Conservation (phyloP, 1,139 yeast species). For the Yamadazyma siamensis region DNA sequence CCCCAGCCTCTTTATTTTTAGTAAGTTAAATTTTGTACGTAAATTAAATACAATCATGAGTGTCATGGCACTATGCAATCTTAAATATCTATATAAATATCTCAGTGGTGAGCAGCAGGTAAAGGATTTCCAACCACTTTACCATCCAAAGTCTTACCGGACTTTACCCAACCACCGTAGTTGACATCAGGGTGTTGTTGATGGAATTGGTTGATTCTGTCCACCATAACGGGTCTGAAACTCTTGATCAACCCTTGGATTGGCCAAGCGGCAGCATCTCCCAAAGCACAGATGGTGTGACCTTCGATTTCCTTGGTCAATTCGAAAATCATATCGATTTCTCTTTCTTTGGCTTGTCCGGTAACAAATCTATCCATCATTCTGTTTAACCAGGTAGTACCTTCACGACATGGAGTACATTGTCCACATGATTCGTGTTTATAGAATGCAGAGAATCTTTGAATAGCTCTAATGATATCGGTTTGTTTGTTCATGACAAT, state of each 20-base stretch:
- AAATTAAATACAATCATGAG: not conserved
- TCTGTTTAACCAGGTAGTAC: conserved; percentile 79
- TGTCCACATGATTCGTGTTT: conserved; percentile 93
- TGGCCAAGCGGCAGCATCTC: conserved; percentile 95
- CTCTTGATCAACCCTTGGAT: conserved; percentile 81
- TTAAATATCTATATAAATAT: too few species aligned
- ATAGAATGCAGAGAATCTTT: conserved; percentile 76
- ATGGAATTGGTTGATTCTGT: conserved; percentile 58
- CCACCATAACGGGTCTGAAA: conserved; percentile 78
- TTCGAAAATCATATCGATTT: conserved; percentile 79
- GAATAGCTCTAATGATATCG: conserved; percentile 80
- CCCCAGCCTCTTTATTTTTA: too few species aligned
- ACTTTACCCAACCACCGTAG: conserved; percentile 78
- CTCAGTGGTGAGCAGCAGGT: conserved; percentile 40
- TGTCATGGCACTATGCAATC: conserved; percentile 1
- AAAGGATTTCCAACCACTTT: conserved; percentile 60
- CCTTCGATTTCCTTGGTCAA: conserved; percentile 84
- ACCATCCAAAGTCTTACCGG: conserved; percentile 63
- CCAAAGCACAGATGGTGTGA: conserved; percentile 86
- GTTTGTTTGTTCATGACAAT: conserved; percentile 86
- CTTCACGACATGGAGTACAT: conserved; percentile 94
- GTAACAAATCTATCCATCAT: conserved; percentile 77
- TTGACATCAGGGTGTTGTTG: conserved; percentile 37
- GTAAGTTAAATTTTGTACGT: too few species aligned
- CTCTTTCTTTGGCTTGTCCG: conserved; percentile 77